A percentile compares a stretch with the other conserved stretches of the same genome.
phyloP scores from a whole-genome alignment of 257 asterid species.

The Verbascum thapsus region DNA sequence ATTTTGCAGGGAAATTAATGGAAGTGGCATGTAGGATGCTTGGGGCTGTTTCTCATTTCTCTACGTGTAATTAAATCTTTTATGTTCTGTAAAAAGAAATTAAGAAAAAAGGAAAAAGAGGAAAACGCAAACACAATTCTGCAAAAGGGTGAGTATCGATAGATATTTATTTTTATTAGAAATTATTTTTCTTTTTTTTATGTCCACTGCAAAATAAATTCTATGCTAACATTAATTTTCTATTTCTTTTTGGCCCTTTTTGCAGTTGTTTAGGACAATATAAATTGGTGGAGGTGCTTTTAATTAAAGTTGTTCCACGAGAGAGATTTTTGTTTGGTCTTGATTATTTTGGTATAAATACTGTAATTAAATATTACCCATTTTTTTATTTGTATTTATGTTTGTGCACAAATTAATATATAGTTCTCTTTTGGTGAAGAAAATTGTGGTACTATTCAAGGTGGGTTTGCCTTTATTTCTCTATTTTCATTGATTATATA shows the following conservation, averaged over 20 bases:
- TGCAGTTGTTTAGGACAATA: neutral
- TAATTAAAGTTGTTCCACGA: conserved; percentile 36
- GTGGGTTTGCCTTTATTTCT: conserved; percentile 24
- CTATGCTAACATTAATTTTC: conserved; percentile 7
- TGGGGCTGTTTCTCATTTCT: conserved; percentile 61
- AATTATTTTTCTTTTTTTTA: neutral
- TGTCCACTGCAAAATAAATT: neutral
- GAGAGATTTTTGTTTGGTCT: conserved; percentile 16
- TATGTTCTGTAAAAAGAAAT: conserved; percentile 23
- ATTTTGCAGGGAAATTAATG: conserved; percentile 75
- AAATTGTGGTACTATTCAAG: conserved; percentile 27
- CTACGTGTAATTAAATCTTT: conserved; percentile 60
- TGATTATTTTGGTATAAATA: conserved; percentile 55
- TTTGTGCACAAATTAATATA: conserved; percentile 43
- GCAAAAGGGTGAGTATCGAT: conserved; percentile 39
- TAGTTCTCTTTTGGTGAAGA: conserved; percentile 25
- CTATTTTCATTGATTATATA: neutral
- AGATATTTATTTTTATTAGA: neutral
- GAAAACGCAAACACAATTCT: conserved; percentile 19
- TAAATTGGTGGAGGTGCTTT: conserved; percentile 42
- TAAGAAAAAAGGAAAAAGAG: neutral
- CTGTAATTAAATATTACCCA: conserved; percentile 81
- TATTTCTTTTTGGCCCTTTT: too few relatives aligned
- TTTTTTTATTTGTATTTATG: conserved; percentile 75
- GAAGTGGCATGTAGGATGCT: conserved; percentile 79